These are phyloP conservation scores for Houttuynia cordata DNA, from an alignment of 164 flowering plant genomes.

Conservation along the genomic window DNA sequence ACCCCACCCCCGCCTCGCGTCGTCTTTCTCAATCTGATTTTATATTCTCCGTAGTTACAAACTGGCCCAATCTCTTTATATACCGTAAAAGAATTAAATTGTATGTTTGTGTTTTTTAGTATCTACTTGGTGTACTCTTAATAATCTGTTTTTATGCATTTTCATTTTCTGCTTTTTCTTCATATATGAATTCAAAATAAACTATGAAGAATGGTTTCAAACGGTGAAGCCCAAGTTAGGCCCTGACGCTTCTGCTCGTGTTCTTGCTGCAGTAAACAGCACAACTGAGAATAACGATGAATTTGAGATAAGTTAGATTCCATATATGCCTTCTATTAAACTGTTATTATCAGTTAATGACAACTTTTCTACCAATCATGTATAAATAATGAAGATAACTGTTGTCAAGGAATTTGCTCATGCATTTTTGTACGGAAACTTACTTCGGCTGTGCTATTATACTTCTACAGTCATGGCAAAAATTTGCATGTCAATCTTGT, in stretches of 20 bases:
- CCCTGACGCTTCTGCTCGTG: conserved; percentile 45
- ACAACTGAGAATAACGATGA: conserved; percentile 44
- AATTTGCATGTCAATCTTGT: no score
- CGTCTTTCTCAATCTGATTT: no score
- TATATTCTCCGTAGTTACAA: no score
- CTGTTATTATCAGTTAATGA: conserved; percentile 7
- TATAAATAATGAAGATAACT: no score
- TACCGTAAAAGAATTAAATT: no score
- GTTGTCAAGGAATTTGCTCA: no score
- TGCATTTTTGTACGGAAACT: no score
- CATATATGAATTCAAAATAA: conserved; percentile 91
- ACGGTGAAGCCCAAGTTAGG: conserved; percentile 66
- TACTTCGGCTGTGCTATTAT: no score
- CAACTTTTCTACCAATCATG: no score
- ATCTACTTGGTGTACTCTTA: neutral
- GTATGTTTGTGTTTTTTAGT: neutral
- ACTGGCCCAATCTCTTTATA: no score
- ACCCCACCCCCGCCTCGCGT: conserved; percentile 14
- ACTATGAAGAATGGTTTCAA: conserved; percentile 81
- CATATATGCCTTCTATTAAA: conserved; percentile 62
- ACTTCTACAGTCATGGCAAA: no score
- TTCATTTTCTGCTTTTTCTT: conserved; percentile 6
- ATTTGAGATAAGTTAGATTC: no score
- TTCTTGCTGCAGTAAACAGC: conserved; percentile 49
- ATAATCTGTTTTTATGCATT: conserved; percentile 1